Evolutionary conservation across 2,329 filamentous ascomycete species (phyloP).

Genomic region (Hypocreales sp.): DNA sequence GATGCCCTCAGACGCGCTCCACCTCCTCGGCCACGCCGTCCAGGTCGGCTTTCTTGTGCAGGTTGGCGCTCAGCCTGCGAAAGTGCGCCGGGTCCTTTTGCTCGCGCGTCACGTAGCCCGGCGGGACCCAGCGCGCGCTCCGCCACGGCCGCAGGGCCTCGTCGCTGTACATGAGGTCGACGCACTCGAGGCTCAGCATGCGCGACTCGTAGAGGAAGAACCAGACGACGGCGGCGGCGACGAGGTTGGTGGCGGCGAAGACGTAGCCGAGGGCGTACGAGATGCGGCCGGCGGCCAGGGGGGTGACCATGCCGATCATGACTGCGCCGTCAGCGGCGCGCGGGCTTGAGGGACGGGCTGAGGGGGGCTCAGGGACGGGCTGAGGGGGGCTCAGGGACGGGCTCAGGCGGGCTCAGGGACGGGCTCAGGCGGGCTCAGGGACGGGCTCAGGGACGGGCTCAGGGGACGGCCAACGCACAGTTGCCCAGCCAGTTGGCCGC

Average conservation of each 20-base stretch:
- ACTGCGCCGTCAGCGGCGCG: too few species aligned
- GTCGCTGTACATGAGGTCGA: conserved; percentile 55
- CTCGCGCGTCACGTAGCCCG: conserved; percentile 25
- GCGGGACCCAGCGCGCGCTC: conserved; percentile 35
- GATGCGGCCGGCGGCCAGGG: conserved; percentile 46
- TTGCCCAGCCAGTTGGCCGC: conserved; percentile 44
- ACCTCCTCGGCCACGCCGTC: too few species aligned
- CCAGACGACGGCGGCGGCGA: conserved; percentile 43
- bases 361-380: too few species aligned
- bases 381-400: too few species aligned
- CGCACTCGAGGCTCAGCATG: conserved; percentile 51
- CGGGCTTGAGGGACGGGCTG: too few species aligned
- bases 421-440: too few species aligned
- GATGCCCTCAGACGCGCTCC: too few species aligned
- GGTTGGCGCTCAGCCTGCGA: conserved; percentile 7
- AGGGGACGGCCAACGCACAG: too few species aligned
- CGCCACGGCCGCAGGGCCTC: conserved; percentile 42
- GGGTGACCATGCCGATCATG: conserved; percentile 52
- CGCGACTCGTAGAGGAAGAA: conserved; percentile 56
- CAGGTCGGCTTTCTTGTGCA: too few species aligned
- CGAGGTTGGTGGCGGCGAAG: conserved; percentile 46
- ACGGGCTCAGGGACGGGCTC: too few species aligned
- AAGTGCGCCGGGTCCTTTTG: conserved; percentile 16
- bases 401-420: too few species aligned
- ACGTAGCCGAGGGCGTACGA: conserved; percentile 50